Evolutionary conservation across 2,329 filamentous ascomycete species (phyloP).

Genomic region (Alternaria tenuissima): DNA sequence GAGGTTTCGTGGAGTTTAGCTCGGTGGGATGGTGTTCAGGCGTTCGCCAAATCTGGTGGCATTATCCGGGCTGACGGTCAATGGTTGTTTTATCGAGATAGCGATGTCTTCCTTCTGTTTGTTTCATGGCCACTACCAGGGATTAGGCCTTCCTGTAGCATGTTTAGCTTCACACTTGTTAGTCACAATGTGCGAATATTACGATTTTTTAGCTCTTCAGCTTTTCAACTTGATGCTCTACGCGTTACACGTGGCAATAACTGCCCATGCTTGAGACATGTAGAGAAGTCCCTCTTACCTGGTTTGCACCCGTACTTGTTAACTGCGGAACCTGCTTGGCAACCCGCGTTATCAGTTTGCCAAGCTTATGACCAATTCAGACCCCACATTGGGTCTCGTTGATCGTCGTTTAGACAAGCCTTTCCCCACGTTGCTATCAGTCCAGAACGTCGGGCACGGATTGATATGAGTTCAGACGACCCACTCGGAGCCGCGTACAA

Average conservation of each 20-base stretch:
- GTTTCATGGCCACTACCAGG: conserved; percentile 17
- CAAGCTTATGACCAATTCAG: conserved; percentile 37
- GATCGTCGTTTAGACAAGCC: conserved; percentile 27
- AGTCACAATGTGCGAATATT: conserved; percentile 21
- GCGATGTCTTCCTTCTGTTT: conserved; percentile 15
- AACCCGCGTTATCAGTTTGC: conserved; percentile 26
- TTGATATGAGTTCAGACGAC: conserved; percentile 18
- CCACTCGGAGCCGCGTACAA: conserved; percentile 24
- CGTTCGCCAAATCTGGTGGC: conserved; percentile 10
- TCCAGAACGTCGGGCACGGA: conserved; percentile 15
- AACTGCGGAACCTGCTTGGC: conserved; percentile 6
- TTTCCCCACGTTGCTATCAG: conserved; percentile 37
- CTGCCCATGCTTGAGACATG: neutral
- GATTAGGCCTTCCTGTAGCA: conserved; percentile 13
- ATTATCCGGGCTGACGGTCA: conserved; percentile 9
- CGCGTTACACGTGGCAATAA: neutral
- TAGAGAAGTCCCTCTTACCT: neutral
- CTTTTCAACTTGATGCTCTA: neutral
- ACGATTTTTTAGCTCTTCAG: conserved; percentile 21
- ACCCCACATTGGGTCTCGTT: conserved; percentile 28
- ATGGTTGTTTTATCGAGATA: conserved; percentile 18
- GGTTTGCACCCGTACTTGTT: neutral
- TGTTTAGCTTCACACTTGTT: conserved; percentile 18
- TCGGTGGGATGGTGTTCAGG: conserved; percentile 24
- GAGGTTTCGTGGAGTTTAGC: conserved; percentile 26